phyloP scores from a whole-genome alignment of 2,329 filamentous ascomycete species.

The Talaromyces sp. region DNA sequence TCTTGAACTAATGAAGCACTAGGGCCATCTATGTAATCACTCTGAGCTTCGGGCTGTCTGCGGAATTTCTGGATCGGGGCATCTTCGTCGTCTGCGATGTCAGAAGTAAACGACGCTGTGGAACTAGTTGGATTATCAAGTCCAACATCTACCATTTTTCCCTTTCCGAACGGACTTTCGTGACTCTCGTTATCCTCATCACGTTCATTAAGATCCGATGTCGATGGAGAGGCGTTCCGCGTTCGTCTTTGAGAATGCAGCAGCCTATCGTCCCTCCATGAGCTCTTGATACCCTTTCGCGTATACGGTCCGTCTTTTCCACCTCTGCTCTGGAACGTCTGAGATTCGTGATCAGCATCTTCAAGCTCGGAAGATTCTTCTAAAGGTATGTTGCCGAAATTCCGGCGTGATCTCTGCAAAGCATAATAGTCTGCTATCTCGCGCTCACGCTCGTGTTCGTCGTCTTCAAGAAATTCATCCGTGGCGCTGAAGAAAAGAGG shows the following conservation, averaged over 20 bases:
- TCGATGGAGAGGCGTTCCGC: constrained; percentile 21
- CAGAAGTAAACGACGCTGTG: constrained; percentile 40
- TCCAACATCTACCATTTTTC: constrained; percentile 77
- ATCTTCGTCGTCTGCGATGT: constrained; percentile 45
- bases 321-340: constrained; percentile 52
- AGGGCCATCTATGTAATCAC: constrained; percentile 37
- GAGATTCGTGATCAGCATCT: constrained; percentile 61
- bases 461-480: constrained; percentile 88
- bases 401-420: constrained; percentile 80
- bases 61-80: constrained; percentile 56
- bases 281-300: constrained; percentile 54
- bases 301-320: constrained; percentile 38
- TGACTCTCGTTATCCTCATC: constrained; percentile 35
- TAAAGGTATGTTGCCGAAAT: constrained; percentile 78
- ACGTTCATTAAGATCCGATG: constrained; percentile 30
- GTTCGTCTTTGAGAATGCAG: constrained; percentile 38
- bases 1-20: constrained; percentile 49
- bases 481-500: constrained; percentile 92
- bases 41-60: constrained; percentile 40
- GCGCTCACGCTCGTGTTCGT: constrained; percentile 82
- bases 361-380: constrained; percentile 84
- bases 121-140: constrained; percentile 63
- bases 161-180: constrained; percentile 49
- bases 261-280: constrained; percentile 52
- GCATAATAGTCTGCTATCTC: constrained; percentile 95